These are phyloP conservation scores for Trichoderma afroharzianum DNA, from an alignment of 2,329 filamentous ascomycete species.

Conservation along the genomic window DNA sequence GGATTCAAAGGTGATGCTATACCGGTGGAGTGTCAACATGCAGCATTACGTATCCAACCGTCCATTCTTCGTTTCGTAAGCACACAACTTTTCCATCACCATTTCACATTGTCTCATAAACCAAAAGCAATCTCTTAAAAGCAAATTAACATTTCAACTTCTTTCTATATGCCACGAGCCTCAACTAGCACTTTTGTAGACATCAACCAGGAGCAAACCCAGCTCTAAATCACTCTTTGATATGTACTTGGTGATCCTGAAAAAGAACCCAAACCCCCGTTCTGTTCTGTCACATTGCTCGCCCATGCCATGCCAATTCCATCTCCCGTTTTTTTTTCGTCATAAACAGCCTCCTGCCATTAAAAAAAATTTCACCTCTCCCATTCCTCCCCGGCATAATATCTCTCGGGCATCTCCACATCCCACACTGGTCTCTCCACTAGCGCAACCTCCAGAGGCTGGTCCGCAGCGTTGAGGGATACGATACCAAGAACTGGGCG, in stretches of 20 bases:
- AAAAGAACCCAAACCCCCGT: background rate
- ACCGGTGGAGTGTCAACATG: background rate
- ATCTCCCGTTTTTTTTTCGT: constrained; percentile 3
- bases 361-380: constrained; percentile 34
- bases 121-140: background rate
- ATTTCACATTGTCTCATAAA: background rate
- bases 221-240: background rate
- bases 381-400: constrained; percentile 56
- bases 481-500: constrained; percentile 80
- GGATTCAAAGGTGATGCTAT: background rate
- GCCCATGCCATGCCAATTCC: background rate
- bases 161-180: constrained; percentile 2
- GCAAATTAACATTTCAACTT: background rate
- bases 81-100: background rate
- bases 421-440: constrained; percentile 86
- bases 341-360: background rate
- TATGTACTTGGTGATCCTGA: constrained; percentile 3
- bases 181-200: constrained; percentile 2
- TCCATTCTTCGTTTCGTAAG: background rate
- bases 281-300: background rate
- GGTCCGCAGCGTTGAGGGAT: constrained; percentile 38
- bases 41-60: background rate
- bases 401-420: constrained; percentile 70
- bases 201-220: background rate
- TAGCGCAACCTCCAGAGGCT: constrained; percentile 72